Evolutionary conservation across 345 rosid species (phyloP), one percentile per base, ranked within the genome.

Genomic region (Viola odorata): DNA sequence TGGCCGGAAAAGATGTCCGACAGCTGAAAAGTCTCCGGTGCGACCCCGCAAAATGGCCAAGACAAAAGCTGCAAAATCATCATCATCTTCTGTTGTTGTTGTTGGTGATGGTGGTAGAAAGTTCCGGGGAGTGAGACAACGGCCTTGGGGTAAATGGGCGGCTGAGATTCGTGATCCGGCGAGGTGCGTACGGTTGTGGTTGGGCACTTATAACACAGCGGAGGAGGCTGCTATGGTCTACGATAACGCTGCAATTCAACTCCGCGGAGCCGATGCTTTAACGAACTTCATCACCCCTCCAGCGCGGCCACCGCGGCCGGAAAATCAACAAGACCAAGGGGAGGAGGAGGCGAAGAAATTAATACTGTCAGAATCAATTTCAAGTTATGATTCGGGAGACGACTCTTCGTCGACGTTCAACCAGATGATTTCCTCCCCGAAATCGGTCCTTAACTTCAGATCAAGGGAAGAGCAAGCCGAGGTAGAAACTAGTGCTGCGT

Each of bases 141-240:
- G 98, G 69, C 98, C 98, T 0, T 91, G 98, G 98, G 98, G 98
- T 0, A 91, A 91, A 78, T 91, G 96, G 96, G 98, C 98, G 3
- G 98, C 98, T 6, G 98, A 91, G 86, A 91, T 91, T 71, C 80
- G 98, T n/a, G 98, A 91, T 84, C 98, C 98, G 0, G 85, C 72
- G n/a, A 77, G 75, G 55, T 86, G 91, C 5, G 85, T 78, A 15
- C 74, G 98, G 75, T 69, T 92, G 11, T 92, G 98, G 98, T 68
- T 92, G 14, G 98, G 98, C 3, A 91, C 98, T 36, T 91, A 79
- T 32, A 79, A 84, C 15, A 91, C 98, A 0, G 96, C 98, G 1
- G 98, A 92, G 64, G 98, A 92, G 74, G 98, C 98, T 5, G 98
- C 98, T 12, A 77, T 82, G 57, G 98, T 89, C 16, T 92, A 92